Base-by-base conservation (phyloP, 2,329 filamentous ascomycete species). In the Seiridium cupressi region DNA sequence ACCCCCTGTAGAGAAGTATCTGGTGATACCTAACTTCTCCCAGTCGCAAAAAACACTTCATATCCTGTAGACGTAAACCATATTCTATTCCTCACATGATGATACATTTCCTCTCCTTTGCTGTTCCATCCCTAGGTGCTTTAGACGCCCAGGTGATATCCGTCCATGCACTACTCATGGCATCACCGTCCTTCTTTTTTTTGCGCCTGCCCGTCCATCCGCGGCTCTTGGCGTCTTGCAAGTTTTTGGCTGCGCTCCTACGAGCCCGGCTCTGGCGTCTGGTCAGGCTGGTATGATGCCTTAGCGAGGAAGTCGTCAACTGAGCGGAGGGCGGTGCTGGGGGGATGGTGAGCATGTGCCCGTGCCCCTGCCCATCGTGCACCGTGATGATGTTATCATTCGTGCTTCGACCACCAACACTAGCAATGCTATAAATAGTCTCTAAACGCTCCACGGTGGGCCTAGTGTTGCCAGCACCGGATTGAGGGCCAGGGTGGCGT, bases 201-300 rank as follows among this genome's bases (percentile, higher is more conserved):
- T 73, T 75, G 55, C 67, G 69, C 54, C 77, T 72, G 40, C 75
- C 73, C 60, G 76, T 78, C 84, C 85, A 88, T 0, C 85, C 85
- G 38, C 77, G 79, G 65, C 78, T 80, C 73, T 81, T 85, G 1
- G 85, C 85, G 62, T 88, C 85, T 18, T 81, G 78, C 35, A 88
- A 84, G 64, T 88, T 89, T 72, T 84, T 87, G 8, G 84, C 80
- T 5, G 85, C 85, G 60, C 84, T 86, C 35, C 84, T 77, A 68
- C 85, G 83, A 1, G 85, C 85, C 46, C 85, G 79, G 66, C 84
- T 87, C 44, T 77, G 77, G 34, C 77, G 78, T 40, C 83, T 74
- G 59, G 71, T 78, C 5, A 85, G 70, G 47, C 77, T 78, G 0
- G 77, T 70, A 48, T 75, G 75, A 40, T 76, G 72, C 55, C 78